Conservation (phyloP, 345 rosid genomes). For the Citrus cavaleriei region DNA sequence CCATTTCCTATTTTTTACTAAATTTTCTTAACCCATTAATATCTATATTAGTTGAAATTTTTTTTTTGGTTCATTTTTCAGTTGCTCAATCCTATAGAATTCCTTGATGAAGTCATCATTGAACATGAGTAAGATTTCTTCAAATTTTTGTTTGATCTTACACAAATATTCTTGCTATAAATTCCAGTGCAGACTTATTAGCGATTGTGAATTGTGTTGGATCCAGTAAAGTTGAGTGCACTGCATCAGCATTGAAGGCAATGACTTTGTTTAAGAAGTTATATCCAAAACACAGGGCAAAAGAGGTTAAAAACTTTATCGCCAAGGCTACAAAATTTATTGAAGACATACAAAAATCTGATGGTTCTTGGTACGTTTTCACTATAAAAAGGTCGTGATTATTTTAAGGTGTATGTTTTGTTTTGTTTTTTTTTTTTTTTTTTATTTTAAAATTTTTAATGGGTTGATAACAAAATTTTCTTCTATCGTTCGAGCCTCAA, state of each 20-base stretch:
- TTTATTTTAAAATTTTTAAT: no score
- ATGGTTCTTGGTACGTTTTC: not conserved
- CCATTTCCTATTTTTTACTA: no score
- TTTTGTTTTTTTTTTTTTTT: no score
- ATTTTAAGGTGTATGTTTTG: no score
- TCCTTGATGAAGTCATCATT: not conserved
- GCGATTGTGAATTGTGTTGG: not conserved
- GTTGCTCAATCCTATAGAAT: slow-evolving; percentile 1
- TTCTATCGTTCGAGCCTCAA: no score
- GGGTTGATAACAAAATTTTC: no score
- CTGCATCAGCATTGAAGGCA: not conserved
- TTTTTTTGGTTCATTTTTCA: not conserved
- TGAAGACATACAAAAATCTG: not conserved
- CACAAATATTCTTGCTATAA: not conserved
- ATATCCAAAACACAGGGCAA: not conserved
- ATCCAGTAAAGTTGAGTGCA: not conserved
- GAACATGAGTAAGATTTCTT: not conserved
- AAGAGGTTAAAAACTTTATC: not conserved
- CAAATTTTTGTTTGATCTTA: not conserved
- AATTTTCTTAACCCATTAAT: no score
- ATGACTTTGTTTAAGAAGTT: not conserved
- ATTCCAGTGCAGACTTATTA: not conserved
- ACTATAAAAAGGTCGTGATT: not conserved
- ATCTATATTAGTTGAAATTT: no score
- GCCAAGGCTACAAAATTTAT: not conserved